Conservation (phyloP, 495 filamentous ascomycete species). For the Talaromyces ruber region DNA sequence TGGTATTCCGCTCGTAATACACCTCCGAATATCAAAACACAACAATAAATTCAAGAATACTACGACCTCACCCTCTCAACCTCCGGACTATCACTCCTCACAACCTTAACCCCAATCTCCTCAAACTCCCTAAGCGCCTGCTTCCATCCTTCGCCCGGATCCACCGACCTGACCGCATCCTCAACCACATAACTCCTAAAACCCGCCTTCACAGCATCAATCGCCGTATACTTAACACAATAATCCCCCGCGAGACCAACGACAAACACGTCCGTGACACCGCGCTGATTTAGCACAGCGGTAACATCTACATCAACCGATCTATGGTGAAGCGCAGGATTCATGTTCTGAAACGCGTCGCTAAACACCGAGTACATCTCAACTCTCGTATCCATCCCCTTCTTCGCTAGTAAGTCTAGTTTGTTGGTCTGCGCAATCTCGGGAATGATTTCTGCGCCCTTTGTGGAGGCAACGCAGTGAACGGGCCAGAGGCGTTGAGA, state of each 20-base stretch:
- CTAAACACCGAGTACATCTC: constrained; percentile 94
- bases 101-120: constrained; percentile 42
- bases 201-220: constrained; percentile 68
- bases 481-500: constrained; percentile 74
- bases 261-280: constrained; percentile 70
- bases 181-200: constrained; percentile 69
- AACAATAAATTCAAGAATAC: not conserved
- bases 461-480: constrained; percentile 73
- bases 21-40: not conserved
- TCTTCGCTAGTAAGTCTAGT: constrained; percentile 61
- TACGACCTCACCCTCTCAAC: constrained; percentile 29
- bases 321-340: constrained; percentile 21
- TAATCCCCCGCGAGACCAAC: constrained; percentile 84
- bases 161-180: constrained; percentile 69
- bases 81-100: constrained; percentile 38
- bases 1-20: too few relatives aligned
- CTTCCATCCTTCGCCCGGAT: constrained; percentile 47
- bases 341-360: constrained; percentile 57
- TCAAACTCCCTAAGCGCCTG: constrained; percentile 46
- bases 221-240: constrained; percentile 75
- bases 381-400: constrained; percentile 62
- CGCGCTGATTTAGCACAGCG: constrained; percentile 40
- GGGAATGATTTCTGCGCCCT: constrained; percentile 64
- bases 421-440: constrained; percentile 51
- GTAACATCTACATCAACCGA: constrained; percentile 54